Conservation (phyloP, 177 flowering plant genomes). For the Telopea speciosissima region DNA sequence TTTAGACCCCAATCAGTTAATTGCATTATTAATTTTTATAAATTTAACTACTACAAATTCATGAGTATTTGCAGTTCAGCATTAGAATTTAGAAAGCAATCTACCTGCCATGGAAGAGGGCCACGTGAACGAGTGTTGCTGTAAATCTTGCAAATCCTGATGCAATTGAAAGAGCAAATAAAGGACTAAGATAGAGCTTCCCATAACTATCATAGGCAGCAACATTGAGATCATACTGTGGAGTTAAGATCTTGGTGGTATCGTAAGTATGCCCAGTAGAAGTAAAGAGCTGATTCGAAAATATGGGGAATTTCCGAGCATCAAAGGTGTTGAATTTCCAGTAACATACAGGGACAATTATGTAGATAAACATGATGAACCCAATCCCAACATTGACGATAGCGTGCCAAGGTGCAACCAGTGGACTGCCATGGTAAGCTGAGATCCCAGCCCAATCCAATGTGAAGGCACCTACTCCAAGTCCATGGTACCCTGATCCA, state of each 20-base stretch:
- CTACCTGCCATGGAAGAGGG: constrained; percentile 14
- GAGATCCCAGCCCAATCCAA: constrained; percentile 97
- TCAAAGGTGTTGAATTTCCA: constrained; percentile 89
- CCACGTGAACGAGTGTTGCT: constrained; percentile 84
- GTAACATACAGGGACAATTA: constrained; percentile 80
- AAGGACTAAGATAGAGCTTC: constrained; percentile 83
- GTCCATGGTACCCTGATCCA: constrained; percentile 87
- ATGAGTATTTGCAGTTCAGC: not conserved
- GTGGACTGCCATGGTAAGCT: constrained; percentile 92
- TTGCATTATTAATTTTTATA: too few species aligned
- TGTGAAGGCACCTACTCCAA: constrained; percentile 87
- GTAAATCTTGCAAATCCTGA: constrained; percentile 91
- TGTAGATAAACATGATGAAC: constrained; percentile 85
- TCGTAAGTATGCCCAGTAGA: constrained; percentile 60
- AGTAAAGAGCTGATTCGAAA: constrained; percentile 74
- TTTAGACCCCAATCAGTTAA: constrained; percentile 9
- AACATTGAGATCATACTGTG: constrained; percentile 64
- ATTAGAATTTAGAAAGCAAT: not conserved
- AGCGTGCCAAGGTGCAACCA: constrained; percentile 77
- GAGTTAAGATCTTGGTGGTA: constrained; percentile 75
- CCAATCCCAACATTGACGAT: constrained; percentile 82
- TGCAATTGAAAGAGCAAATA: constrained; percentile 87
- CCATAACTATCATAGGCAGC: constrained; percentile 72
- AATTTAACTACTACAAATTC: too few species aligned
- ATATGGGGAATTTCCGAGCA: constrained; percentile 79